phyloP scores from a whole-genome alignment of 1,284 basidiomycete genomes.

The Apiotrichum sp. region DNA sequence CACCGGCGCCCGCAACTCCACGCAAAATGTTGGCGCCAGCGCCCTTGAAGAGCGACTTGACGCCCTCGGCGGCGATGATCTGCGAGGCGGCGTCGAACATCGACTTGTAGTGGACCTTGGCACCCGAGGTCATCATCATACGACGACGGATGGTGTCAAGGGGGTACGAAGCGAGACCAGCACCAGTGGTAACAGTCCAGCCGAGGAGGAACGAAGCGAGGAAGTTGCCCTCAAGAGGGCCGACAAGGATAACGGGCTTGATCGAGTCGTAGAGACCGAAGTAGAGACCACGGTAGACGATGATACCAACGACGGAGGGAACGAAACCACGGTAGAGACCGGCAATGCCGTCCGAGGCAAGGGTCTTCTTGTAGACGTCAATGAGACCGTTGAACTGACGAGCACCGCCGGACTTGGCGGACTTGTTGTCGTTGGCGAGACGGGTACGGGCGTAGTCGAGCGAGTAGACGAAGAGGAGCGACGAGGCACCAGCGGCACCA shows the following conservation, averaged over 20 bases:
- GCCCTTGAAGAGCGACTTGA: slow-evolving; percentile 58
- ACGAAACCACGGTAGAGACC: slow-evolving; percentile 94
- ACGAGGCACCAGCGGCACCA: slow-evolving; percentile 94
- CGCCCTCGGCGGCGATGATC: slow-evolving; percentile 57
- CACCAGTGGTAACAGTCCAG: slow-evolving; percentile 91
- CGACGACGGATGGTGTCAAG: slow-evolving; percentile 93
- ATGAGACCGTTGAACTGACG: slow-evolving; percentile 92
- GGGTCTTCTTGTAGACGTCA: slow-evolving; percentile 87
- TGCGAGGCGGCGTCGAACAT: slow-evolving; percentile 61
- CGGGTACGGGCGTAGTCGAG: slow-evolving; percentile 94
- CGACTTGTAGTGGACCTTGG: slow-evolving; percentile 52
- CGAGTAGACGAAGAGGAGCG: slow-evolving; percentile 91
- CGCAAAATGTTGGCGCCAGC: slow-evolving; percentile 56
- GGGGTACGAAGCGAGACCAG: slow-evolving; percentile 91
- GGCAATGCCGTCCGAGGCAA: slow-evolving; percentile 78
- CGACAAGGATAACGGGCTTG: slow-evolving; percentile 86
- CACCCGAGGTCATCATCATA: slow-evolving; percentile 89
- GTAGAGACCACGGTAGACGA: slow-evolving; percentile 76
- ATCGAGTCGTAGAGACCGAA: slow-evolving; percentile 92
- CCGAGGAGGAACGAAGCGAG: slow-evolving; percentile 83
- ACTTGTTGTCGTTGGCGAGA: slow-evolving; percentile 91
- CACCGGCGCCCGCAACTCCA: slow-evolving; percentile 67
- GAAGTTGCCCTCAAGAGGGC: slow-evolving; percentile 81
- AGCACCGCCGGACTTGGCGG: slow-evolving; percentile 66
- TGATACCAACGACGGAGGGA: slow-evolving; percentile 88